Evolutionary conservation across 2,329 filamentous ascomycete genomes (phyloP), one percentile per base, ranked within the genome.

Genomic region (Colletotrichum tanaceti): DNA sequence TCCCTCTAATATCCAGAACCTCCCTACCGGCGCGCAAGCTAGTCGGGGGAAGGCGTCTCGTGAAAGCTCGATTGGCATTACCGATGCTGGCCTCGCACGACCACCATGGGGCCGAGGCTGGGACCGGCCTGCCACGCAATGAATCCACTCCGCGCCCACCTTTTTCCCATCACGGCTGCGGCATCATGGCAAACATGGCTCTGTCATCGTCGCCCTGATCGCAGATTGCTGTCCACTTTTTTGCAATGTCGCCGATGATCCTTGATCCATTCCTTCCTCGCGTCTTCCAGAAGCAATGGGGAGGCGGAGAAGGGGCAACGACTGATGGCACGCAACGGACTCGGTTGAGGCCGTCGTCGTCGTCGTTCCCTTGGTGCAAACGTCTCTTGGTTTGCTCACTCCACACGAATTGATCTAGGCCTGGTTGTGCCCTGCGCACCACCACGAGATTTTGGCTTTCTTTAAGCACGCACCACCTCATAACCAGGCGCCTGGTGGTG

Each of bases 211-310:
- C 18, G 44, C 54, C 46, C 47, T 59, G 54, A 39, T 65, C 41
- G 62, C 62, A 65, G 47, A 65, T 65, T 68, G 28, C 55, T 55
- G 44, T 50, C 65, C 65, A 68, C 65, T 41, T 65, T 63, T 63
- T 32, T 49, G 65, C 55, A 65, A 59, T 60, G 59, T 49, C 65
- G 61, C 65, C 65, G 53, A 55, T 46, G 61, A 68, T 50, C 65
- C 44, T 50, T 44, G 65, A 50, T 68, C 55, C 49, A 60, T 65
- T 68, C 38, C 54, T 68, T 68, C 65, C 55, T 58, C 55, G 49
- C 32, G 43, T 54, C 61, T 65, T 68, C 65, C 62, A 68, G 65
- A 68, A 68, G 65, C 18, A 68, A 68, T 68, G 62, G 61, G 22
- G 60, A 60, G 61, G 49, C 49, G 61, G 62, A 60, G 54, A 65